These are phyloP conservation scores for Penicillium italicum DNA, from an alignment of 2,329 filamentous ascomycete species.

Conservation along the genomic window DNA sequence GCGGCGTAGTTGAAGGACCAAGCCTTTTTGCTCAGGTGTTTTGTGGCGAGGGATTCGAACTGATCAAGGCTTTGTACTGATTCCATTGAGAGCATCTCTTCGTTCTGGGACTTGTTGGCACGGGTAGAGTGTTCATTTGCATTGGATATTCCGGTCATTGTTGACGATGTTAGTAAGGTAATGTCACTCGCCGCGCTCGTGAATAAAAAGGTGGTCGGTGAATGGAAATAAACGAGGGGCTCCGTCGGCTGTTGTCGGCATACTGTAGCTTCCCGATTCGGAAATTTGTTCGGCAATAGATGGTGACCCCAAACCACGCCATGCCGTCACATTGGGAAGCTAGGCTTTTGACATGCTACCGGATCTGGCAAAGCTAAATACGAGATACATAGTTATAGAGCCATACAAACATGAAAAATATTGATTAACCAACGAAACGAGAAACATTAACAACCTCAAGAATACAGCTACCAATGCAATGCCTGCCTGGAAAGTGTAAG, in stretches of 20 bases:
- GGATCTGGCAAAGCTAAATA: not conserved
- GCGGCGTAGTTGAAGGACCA: not conserved
- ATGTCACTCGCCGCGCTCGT: not conserved
- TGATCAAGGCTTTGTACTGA: not conserved
- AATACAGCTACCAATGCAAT: not conserved
- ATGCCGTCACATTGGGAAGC: not conserved
- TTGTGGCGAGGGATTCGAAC: not conserved
- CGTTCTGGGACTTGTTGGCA: not conserved
- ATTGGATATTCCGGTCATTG: not conserved
- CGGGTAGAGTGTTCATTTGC: not conserved
- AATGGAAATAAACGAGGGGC: not conserved
- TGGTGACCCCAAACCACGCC: not conserved
- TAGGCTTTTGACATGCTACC: not conserved
- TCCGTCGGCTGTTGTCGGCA: not conserved
- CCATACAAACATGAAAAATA: not conserved
- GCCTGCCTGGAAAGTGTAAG: not conserved
- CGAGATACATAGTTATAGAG: not conserved
- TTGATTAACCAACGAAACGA: not conserved
- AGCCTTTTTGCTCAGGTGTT: not conserved
- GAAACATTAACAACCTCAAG: not conserved
- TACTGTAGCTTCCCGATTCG: not conserved
- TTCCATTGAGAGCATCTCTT: not conserved
- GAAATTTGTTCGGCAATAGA: not conserved
- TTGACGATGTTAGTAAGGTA: not conserved
- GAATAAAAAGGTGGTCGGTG: not conserved